A percentile compares a stretch with the other conserved stretches of the same genome.
Evolutionary conservation across 805 yeast genomes (phyloP).

Genomic region (Candida insectorum): DNA sequence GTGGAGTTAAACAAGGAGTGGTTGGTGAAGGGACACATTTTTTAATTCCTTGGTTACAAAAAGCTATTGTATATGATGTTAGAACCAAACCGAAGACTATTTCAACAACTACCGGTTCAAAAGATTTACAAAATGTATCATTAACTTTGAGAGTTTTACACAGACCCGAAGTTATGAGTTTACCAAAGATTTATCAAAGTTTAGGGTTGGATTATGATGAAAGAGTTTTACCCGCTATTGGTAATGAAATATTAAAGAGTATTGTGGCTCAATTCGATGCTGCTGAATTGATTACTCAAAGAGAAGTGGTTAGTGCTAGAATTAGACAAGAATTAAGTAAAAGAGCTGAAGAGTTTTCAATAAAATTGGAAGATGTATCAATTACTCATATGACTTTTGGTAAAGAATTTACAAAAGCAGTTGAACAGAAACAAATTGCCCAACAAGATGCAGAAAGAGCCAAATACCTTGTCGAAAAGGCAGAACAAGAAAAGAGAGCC

Average conservation of each 20-base stretch:
- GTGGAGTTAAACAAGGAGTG: constrained; percentile 85
- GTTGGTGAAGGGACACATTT: constrained; percentile 97
- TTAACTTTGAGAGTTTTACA: constrained; percentile 89
- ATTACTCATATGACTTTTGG: constrained; percentile 98
- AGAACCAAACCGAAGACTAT: constrained; percentile 94
- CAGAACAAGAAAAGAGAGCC: constrained; percentile 97
- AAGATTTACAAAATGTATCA: constrained; percentile 94
- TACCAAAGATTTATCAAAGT: constrained; percentile 86
- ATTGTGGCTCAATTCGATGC: constrained; percentile 95
- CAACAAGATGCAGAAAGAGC: constrained; percentile 99
- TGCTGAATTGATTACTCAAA: constrained; percentile 93
- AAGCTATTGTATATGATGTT: constrained; percentile 85
- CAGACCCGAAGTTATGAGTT: constrained; percentile 81
- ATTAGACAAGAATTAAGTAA: constrained; percentile 81
- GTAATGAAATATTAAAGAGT: constrained; percentile 84
- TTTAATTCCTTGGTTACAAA: constrained; percentile 92
- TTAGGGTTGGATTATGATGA: constrained; percentile 94
- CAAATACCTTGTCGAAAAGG: constrained; percentile 86
- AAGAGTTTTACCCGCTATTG: constrained; percentile 87
- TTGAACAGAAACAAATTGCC: constrained; percentile 97
- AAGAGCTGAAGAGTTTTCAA: constrained; percentile 86
- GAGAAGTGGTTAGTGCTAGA: constrained; percentile 88
- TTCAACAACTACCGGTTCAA: constrained; percentile 93
- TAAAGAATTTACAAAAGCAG: constrained; percentile 94
- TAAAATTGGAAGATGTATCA: constrained; percentile 92